Base-by-base conservation (phyloP, 2,329 filamentous ascomycete genomes). In the Colletotrichum spaethianum region DNA sequence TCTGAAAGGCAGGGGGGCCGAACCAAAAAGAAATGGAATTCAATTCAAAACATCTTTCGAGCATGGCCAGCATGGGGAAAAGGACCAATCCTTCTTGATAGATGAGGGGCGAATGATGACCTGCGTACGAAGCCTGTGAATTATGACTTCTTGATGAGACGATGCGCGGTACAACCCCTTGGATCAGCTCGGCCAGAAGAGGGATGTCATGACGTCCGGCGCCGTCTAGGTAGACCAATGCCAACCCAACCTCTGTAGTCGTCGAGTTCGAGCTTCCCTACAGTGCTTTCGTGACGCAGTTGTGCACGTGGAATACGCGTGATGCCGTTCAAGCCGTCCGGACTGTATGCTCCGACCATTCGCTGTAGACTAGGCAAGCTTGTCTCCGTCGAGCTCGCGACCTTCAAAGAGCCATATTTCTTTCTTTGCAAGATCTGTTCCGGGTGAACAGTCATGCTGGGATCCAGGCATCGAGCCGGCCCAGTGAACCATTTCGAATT, bases 1-100 rank as follows among this genome's bases (percentile, higher is more conserved):
- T 83, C 80, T 82, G 83, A 84, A 79, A 79, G 78, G 79, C 77
- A 75, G 79, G 82, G 31, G 79, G 83, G 82, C 84, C 83, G 63
- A 53, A 69, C 53, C 46, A 53, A 72, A 72, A 63, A 63, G 61
- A 63, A 72, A 72, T 69, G 70, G 55, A 72, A 72, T 72, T 72
- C 82, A 84, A 86, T 83, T 83, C 80, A 83, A 84, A 67, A 60
- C 67, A 48, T 59, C 63, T 60, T 69, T 63, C 52, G 70, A 72
- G 65, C 60, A 70, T 69, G 65, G 57, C 64, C 64, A 50, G 55
- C 55, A 56, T 59, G 46, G 66, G 46, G 53, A 42, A 59, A 63
- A 36, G 57, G 56, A 60, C 36, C 52, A 67, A 60, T 60, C 42
- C 50, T 50, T 63, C 36, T 63, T 73, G 70, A 52, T 61, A 72